Percentiles rank a stretch among this genome's conserved stretches.
Evolutionary conservation across 495 filamentous ascomycete species (phyloP).

Genomic region (Articulospora tetracladia): DNA sequence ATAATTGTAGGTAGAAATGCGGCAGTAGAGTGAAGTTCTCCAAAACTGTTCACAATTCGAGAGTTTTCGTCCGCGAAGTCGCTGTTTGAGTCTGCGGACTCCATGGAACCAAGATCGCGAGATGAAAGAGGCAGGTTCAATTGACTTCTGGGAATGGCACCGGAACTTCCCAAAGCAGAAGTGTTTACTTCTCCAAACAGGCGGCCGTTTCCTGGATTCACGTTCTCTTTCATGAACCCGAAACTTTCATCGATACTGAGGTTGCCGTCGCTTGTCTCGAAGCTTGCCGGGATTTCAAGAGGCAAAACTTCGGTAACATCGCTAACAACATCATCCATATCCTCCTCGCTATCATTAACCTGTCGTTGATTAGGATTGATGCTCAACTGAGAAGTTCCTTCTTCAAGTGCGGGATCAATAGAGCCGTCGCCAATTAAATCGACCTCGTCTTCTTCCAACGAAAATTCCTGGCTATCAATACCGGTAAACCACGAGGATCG

Average conservation of each 20-base stretch:
- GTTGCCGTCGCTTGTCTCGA: slow-evolving; percentile 35
- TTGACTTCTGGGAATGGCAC: slow-evolving; percentile 35
- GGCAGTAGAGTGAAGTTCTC: background rate
- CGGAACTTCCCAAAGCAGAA: slow-evolving; percentile 63
- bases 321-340: slow-evolving; percentile 10
- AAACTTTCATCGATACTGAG: slow-evolving; percentile 37
- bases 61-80: background rate
- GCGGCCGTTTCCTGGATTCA: slow-evolving; percentile 25
- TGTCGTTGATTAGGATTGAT: slow-evolving; percentile 42
- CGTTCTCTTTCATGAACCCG: slow-evolving; percentile 28
- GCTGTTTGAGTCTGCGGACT: slow-evolving; percentile 28
- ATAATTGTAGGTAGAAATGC: slow-evolving; percentile 4
- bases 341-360: slow-evolving; percentile 24
- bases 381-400: slow-evolving; percentile 69
- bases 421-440: slow-evolving; percentile 15
- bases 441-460: slow-evolving; percentile 37
- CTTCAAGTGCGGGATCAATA: slow-evolving; percentile 32
- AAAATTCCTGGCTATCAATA: slow-evolving; percentile 12
- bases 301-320: slow-evolving; percentile 22
- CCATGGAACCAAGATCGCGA: slow-evolving; percentile 37
- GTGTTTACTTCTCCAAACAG: slow-evolving; percentile 79
- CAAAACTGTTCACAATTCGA: background rate
- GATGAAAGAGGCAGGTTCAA: slow-evolving; percentile 40
- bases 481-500: slow-evolving; percentile 22
- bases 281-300: slow-evolving; percentile 32